phyloP scores from a whole-genome alignment of 2,329 filamentous ascomycete species.

The Xylariaceae sp. region DNA sequence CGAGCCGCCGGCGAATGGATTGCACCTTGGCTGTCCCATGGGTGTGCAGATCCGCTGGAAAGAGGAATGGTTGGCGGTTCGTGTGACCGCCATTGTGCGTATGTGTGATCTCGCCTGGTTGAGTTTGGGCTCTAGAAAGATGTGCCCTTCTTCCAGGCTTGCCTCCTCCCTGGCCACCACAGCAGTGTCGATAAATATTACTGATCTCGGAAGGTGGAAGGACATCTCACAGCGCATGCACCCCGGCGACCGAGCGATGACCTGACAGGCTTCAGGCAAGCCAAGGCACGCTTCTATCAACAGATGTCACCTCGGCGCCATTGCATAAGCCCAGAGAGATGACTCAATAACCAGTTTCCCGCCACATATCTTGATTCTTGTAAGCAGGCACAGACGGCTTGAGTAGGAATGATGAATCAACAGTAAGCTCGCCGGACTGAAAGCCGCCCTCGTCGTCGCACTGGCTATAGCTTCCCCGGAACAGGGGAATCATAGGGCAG shows the following conservation, averaged over 20 bases:
- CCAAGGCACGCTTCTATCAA: conserved; percentile 10
- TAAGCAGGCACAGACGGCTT: neutral
- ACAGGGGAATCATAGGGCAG: no score
- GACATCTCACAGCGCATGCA: conserved; percentile 4
- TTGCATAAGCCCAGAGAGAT: neutral
- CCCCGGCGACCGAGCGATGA: conserved; percentile 24
- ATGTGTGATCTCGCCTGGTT: conserved; percentile 11
- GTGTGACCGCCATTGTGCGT: conserved; percentile 22
- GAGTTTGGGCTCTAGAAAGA: conserved; percentile 8
- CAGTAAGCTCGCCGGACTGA: neutral
- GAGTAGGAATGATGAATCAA: no score
- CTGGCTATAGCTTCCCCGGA: neutral
- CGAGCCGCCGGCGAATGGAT: conserved; percentile 11
- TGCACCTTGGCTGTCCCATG: conserved; percentile 11
- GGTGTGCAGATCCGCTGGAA: conserved; percentile 16
- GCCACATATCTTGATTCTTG: conserved; percentile 1
- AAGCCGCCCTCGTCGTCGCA: neutral
- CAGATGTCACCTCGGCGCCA: neutral
- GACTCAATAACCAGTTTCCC: conserved; percentile 1
- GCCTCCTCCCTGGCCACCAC: conserved; percentile 8
- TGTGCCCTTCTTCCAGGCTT: conserved; percentile 16
- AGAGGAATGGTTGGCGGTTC: conserved; percentile 17
- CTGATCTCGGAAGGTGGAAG: conserved; percentile 16
- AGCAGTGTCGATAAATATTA: conserved; percentile 1
- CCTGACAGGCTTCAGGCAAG: conserved; percentile 12